phyloP scores from a whole-genome alignment of 345 rosid species.

The Salix koriyanagi region DNA sequence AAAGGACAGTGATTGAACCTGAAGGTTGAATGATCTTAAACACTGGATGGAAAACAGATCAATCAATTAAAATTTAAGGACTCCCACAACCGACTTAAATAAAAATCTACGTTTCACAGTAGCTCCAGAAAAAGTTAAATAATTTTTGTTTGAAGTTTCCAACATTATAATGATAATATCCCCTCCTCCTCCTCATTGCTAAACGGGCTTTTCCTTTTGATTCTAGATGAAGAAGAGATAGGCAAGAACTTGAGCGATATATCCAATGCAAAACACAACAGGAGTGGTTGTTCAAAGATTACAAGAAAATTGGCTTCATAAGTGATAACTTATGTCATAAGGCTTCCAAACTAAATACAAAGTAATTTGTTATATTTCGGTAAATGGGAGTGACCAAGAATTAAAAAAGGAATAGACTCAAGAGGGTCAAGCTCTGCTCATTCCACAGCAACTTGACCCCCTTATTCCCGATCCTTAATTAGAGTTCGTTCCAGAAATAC shows the following conservation, averaged over 20 bases:
- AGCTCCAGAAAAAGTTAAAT: neutral
- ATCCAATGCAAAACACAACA: conserved; percentile 2
- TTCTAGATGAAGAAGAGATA: neutral
- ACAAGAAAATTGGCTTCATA: neutral
- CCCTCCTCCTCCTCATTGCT: neutral
- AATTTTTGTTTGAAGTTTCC: neutral
- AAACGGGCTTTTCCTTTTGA: neutral
- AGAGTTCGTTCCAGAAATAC: neutral
- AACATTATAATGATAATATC: neutral
- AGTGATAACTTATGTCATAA: neutral
- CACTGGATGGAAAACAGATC: neutral
- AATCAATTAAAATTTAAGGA: neutral
- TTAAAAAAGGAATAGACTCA: neutral
- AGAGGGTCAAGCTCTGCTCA: neutral
- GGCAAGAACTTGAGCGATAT: neutral
- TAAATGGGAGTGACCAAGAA: neutral
- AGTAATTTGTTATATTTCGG: neutral
- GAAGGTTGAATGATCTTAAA: neutral
- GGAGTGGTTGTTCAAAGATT: neutral
- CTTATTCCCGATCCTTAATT: neutral
- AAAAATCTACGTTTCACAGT: neutral
- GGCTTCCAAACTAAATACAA: conserved; percentile 3
- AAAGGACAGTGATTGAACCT: neutral
- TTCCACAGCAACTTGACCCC: neutral
- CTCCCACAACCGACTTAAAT: neutral